phyloP scores from a whole-genome alignment of 371 early-diverging fungal genomes.

The Rhizopus delemar region DNA sequence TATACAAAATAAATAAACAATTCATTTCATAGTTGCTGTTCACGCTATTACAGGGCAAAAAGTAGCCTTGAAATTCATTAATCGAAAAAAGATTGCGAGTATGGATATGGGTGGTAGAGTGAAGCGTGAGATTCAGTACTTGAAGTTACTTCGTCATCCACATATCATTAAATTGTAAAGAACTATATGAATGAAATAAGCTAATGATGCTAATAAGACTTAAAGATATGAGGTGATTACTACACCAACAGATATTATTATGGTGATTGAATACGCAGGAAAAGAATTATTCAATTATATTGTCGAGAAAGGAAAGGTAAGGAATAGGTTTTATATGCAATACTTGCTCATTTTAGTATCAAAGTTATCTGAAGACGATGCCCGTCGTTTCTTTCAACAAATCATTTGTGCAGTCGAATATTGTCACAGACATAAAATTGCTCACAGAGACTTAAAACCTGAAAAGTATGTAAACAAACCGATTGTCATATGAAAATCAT shows the following conservation, averaged over 20 bases:
- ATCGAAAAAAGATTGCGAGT: conserved; percentile 84
- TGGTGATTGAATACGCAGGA: conserved; percentile 97
- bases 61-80: conserved; percentile 96
- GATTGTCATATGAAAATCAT: neutral
- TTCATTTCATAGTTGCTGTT: conserved; percentile 78
- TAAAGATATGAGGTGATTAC: conserved; percentile 93
- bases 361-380: conserved; percentile 89
- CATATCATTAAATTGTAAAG: conserved; percentile 96
- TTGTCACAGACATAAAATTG: conserved; percentile 97
- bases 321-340: neutral
- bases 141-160: conserved; percentile 92
- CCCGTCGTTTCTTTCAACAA: conserved; percentile 94
- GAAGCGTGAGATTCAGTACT: conserved; percentile 96
- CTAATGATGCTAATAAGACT: neutral
- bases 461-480: conserved; percentile 58
- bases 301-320: conserved; percentile 88
- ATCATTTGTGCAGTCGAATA: conserved; percentile 97
- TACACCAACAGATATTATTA: conserved; percentile 93
- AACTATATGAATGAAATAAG: neutral
- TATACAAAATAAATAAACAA: neutral
- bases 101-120: conserved; percentile 93
- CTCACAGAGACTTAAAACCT: conserved; percentile 90
- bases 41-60: conserved; percentile 91
- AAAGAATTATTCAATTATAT: conserved; percentile 97
- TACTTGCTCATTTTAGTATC: neutral